Evolutionary conservation across 73 alveolate genomes (phyloP), one percentile per base, ranked within the genome.

Genomic region (Paraurostyla sp.): DNA sequence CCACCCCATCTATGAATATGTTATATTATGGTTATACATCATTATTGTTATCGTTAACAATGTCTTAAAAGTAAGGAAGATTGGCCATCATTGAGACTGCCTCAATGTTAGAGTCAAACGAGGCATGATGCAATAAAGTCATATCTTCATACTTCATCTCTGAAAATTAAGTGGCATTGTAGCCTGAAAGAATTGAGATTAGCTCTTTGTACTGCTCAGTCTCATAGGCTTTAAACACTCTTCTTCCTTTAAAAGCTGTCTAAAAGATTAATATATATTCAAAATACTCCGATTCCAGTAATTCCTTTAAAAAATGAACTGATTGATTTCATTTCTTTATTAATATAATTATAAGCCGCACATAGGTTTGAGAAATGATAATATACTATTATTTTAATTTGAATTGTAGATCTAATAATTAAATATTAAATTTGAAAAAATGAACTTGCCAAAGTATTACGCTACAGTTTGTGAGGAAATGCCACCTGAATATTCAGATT

Each of bases 401-500:
- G 52, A 76, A 76, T 46, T 76, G 15, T 16, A 20, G 20, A 45
- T 46, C 51, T 76, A 76, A 15, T 46, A 49, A 46, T 76, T 49
- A 49, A 76, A 49, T 76, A 76, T 51, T 51, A 29, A 45, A 76
- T 49, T 76, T 29, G 51, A 45, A 45, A 76, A 49, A 33, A 76
- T 76, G 88, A 51, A 76, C 71, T 45, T 38, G 80, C 95, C 95
- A 18, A 90, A 90, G 88, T 90, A 84, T 80, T 90, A 90, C 83
- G 76, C 95, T 11, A 76, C 58, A 38, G 95, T 90, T 30, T 83
- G 92, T 68, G 83, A 71, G 23, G 87, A 90, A 23, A 65, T 40
- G 80, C 92, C 91, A 23, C 80, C 89, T 2, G 98, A 94, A 75
- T 92, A 92, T 80, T 92, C 94, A 41, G 93, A 92, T 68, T 92